Evolutionary conservation across 495 filamentous ascomycete genomes (phyloP), one percentile per base, ranked within the genome.

Genomic region (Annulohypoxylon nitens): DNA sequence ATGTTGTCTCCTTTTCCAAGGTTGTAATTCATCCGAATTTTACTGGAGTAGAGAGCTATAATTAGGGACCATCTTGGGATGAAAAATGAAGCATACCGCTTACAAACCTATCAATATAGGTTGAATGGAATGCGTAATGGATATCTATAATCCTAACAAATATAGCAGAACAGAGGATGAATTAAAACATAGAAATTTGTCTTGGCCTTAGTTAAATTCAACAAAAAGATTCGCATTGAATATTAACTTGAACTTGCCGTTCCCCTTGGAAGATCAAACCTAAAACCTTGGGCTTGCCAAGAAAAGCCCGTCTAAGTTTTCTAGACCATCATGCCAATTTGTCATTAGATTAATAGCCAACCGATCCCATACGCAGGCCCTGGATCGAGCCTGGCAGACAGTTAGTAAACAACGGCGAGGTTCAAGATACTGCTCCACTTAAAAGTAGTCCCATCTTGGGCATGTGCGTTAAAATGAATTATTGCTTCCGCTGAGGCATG

Each of bases 401-500:
- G 30, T 30, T 30, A 30, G 30, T 30, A 30, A 30, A 30, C 3
- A 30, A 30, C 30, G 30, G 5, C 5, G 30, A 3, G 5, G 3
- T 30, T 39, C 37, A 11, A 39, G 12, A 39, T 39, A 39, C 12
- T 39, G 23, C 7, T 12, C 45, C 7, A 48, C 45, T 48, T 50
- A 0, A 23, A 8, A 50, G 3, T 14, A 54, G 11, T 4, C 12
- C n/a, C 2, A 3, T 54, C n/a, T 50, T 50, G 30, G 3, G 30
- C 30, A 30, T 54, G 7, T 11, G 20, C 9, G 12, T 54, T n/a
- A 33, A 54, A 3, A 23, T 30, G 53, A 57, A 57, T 57, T 57
- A 57, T 57, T 57, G 53, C 53, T 57, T 8, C 30, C 53, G 14
- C 53, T n/a, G 14, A 57, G 26, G 11, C 14, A 20, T 54, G 50